These are phyloP conservation scores for Scedosporium aurantiacum DNA, from an alignment of 2,329 filamentous ascomycete species.

Conservation along the genomic window DNA sequence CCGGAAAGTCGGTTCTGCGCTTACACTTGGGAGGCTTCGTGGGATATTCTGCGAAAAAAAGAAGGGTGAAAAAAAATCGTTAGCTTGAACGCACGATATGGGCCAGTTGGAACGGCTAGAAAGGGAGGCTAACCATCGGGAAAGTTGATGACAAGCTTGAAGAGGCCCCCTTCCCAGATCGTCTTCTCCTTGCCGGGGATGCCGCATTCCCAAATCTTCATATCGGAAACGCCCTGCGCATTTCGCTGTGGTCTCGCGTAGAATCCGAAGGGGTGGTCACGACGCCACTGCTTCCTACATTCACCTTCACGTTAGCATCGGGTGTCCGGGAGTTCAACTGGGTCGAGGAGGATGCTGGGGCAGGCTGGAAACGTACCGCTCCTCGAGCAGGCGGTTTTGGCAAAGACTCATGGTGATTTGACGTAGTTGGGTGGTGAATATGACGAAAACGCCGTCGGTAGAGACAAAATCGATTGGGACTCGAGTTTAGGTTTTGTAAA, in stretches of 20 bases:
- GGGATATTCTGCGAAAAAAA: slow-evolving; percentile 63
- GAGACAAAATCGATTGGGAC: not conserved
- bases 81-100: not conserved
- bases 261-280: slow-evolving; percentile 95
- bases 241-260: slow-evolving; percentile 81
- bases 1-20: slow-evolving; percentile 19
- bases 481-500: not conserved
- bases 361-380: slow-evolving; percentile 50
- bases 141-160: slow-evolving; percentile 87
- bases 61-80: not conserved
- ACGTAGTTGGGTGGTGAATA: not conserved
- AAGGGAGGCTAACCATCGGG: slow-evolving; percentile 64
- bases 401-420: slow-evolving; percentile 68
- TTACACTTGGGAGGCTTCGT: slow-evolving; percentile 98
- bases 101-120: not conserved
- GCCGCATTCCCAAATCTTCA: slow-evolving; percentile 94
- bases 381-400: slow-evolving; percentile 76
- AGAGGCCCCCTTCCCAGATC: slow-evolving; percentile 93
- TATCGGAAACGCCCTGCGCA: slow-evolving; percentile 68
- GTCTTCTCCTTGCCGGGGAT: slow-evolving; percentile 95
- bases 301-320: slow-evolving; percentile 12
- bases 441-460: not conserved
- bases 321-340: not conserved
- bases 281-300: slow-evolving; percentile 84
- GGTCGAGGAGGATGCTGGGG: not conserved